phyloP scores from a whole-genome alignment of 352 stramenopile genomes.

The Phytophthora pinifolia region DNA sequence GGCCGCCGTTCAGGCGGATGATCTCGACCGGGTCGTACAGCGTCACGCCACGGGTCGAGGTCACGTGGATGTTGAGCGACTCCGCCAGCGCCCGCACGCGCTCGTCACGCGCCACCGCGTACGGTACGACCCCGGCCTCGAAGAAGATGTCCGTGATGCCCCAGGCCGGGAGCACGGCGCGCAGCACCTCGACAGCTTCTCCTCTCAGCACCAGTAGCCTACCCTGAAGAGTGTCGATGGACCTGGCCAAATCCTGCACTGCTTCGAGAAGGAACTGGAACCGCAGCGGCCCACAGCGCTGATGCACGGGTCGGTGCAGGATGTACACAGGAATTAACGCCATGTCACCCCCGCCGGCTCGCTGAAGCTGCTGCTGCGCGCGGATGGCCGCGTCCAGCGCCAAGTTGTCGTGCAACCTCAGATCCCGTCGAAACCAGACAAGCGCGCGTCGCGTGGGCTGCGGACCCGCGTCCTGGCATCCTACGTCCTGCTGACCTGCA shows the following conservation, averaged over 20 bases:
- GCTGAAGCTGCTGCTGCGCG: constrained; percentile 17
- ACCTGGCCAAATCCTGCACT: constrained; percentile 70
- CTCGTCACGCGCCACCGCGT: constrained; percentile 46
- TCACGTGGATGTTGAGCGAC: constrained; percentile 37
- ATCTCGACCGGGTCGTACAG: constrained; percentile 64
- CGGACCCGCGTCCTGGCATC: neutral
- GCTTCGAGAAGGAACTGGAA: constrained; percentile 94
- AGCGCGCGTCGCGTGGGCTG: constrained; percentile 40
- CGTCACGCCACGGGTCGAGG: constrained; percentile 41
- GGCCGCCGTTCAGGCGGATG: constrained; percentile 47
- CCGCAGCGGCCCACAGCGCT: constrained; percentile 61
- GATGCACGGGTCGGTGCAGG: constrained; percentile 73
- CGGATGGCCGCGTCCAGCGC: constrained; percentile 74
- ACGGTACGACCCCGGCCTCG: constrained; percentile 56
- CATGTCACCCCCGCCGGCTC: constrained; percentile 20
- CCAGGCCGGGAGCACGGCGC: constrained; percentile 52
- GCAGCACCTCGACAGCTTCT: constrained; percentile 58
- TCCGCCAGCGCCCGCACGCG: constrained; percentile 39
- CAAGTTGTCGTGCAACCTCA: constrained; percentile 96
- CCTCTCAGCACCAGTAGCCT: constrained; percentile 58
- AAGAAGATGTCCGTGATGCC: constrained; percentile 72
- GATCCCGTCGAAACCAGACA: constrained; percentile 94
- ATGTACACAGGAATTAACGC: constrained; percentile 83
- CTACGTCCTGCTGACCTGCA: neutral
- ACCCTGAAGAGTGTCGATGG: constrained; percentile 34